Percentiles rank a stretch among this genome's conserved stretches.
Evolutionary conservation across 495 filamentous ascomycete species (phyloP).

Genomic region (Choiromyces venosus): DNA sequence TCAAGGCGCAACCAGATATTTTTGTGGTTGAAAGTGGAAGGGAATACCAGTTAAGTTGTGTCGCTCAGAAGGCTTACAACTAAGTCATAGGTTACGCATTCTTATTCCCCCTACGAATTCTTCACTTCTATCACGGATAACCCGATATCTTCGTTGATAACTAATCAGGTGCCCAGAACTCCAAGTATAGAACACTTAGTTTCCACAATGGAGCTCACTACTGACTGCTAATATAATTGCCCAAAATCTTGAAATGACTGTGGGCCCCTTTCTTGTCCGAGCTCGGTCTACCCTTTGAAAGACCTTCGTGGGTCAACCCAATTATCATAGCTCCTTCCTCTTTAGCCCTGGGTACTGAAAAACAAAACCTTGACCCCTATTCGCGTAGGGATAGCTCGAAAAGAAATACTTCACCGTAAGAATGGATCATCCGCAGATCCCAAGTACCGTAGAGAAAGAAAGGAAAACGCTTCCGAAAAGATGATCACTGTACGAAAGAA

Average conservation of each 20-base stretch:
- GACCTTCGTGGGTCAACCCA: neutral
- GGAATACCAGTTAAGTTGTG: neutral
- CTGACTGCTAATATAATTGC: neutral
- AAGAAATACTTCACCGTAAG: no score
- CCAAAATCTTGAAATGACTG: neutral
- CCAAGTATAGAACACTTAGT: neutral
- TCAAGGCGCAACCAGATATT: neutral
- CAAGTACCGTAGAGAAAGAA: no score
- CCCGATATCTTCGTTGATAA: neutral
- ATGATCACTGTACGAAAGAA: no score
- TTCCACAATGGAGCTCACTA: neutral
- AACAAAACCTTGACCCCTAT: no score
- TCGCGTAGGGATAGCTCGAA: no score
- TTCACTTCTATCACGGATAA: neutral
- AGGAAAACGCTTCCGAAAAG: no score
- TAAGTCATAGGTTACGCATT: neutral
- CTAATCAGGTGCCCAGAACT: neutral
- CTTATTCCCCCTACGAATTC: neutral
- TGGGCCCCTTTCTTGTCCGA: neutral
- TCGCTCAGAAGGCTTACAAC: neutral
- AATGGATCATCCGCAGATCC: no score
- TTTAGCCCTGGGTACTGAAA: neutral
- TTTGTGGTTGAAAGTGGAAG: neutral
- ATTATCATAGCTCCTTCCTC: neutral
- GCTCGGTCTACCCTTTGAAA: neutral